Conservation (phyloP, 108 stramenopile genomes). For the Cylindrotheca fusiformis region DNA sequence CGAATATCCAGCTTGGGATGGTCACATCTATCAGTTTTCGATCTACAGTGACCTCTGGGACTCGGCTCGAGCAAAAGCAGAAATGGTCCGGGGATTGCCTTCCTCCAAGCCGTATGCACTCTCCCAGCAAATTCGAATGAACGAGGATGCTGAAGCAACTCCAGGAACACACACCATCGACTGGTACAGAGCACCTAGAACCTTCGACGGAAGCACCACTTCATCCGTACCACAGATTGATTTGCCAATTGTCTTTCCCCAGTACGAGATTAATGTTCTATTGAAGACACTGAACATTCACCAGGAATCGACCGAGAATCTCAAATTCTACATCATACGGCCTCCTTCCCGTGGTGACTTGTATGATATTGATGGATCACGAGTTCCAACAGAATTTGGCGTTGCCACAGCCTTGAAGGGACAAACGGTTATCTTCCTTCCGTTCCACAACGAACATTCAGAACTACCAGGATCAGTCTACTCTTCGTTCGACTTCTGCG, state of each 20-base stretch:
- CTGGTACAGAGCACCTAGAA: conserved; percentile 17
- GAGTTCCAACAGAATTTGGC: not conserved
- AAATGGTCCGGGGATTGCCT: conserved; percentile 19
- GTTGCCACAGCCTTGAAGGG: not conserved
- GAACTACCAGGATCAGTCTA: conserved; percentile 14
- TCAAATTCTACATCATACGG: conserved; percentile 19
- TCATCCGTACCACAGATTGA: conserved; percentile 6
- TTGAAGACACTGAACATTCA: not conserved
- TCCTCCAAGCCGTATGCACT: conserved; percentile 6
- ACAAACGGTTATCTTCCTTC: conserved; percentile 16
- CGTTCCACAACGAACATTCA: conserved; percentile 27
- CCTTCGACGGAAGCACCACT: not conserved
- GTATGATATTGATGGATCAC: conserved; percentile 6
- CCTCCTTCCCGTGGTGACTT: conserved; percentile 21
- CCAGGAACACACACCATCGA: conserved; percentile 16
- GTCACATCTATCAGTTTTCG: conserved; percentile 21
- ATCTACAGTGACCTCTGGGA: conserved; percentile 5
- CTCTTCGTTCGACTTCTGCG: conserved; percentile 35
- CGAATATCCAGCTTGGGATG: conserved; percentile 13
- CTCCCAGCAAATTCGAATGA: conserved; percentile 1
- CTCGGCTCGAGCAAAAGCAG: not conserved
- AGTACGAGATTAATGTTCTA: conserved; percentile 14
- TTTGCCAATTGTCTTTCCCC: conserved; percentile 13
- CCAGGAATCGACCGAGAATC: conserved; percentile 4
- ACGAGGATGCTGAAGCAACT: conserved; percentile 35